A percentile compares a stretch with the other conserved stretches of the same genome.
Conservation (phyloP, 2,329 filamentous ascomycete species). For the Scortechinia acanthostroma region DNA sequence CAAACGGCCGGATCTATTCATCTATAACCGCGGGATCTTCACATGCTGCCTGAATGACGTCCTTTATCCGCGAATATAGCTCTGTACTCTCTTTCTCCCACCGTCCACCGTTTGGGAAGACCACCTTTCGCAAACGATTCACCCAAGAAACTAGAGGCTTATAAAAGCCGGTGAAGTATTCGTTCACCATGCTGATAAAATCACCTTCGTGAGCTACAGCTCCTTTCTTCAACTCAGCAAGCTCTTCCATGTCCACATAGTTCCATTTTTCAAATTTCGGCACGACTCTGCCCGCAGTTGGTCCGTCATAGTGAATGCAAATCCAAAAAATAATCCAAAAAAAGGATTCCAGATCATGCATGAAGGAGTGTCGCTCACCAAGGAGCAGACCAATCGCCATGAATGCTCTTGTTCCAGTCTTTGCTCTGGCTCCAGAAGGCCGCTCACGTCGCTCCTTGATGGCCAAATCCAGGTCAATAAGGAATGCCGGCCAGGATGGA, state of each 20-base stretch:
- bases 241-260: too few relatives aligned
- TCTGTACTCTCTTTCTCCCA: too few relatives aligned
- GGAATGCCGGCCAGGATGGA: slow-evolving; percentile 23
- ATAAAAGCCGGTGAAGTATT: slow-evolving; percentile 3
- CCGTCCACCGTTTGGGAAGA: too few relatives aligned
- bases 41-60: too few relatives aligned
- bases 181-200: neutral
- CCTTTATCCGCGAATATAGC: too few relatives aligned
- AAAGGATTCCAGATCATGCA: slow-evolving; percentile 38
- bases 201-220: slow-evolving; percentile 10
- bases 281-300: slow-evolving; percentile 6
- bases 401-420: slow-evolving; percentile 30
- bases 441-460: slow-evolving; percentile 5
- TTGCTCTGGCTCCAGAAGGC: too few relatives aligned
- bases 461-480: slow-evolving; percentile 31
- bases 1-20: too few relatives aligned
- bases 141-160: slow-evolving; percentile 3
- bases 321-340: slow-evolving; percentile 39
- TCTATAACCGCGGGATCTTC: too few relatives aligned
- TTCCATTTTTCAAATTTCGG: too few relatives aligned
- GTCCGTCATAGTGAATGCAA: slow-evolving; percentile 30
- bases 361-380: slow-evolving; percentile 31
- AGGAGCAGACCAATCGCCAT: slow-evolving; percentile 34
- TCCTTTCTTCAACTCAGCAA: slow-evolving; percentile 16
- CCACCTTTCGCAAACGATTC: slow-evolving; percentile 1